These are phyloP conservation scores for Candida easanensis DNA, from an alignment of 805 yeast species.

Conservation along the genomic window DNA sequence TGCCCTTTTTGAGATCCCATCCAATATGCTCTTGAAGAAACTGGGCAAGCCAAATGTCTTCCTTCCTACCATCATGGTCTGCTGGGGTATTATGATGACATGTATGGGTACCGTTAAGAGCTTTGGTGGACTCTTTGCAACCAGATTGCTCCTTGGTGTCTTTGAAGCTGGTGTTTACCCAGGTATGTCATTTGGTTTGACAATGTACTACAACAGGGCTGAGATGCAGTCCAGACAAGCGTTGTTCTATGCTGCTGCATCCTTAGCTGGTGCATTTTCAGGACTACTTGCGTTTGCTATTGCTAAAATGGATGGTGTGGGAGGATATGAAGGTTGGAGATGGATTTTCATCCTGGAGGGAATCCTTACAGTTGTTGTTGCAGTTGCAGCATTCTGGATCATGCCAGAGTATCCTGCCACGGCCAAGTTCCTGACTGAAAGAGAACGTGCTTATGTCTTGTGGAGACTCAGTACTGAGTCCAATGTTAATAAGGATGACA, in stretches of 20 bases:
- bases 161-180: constrained; percentile 23
- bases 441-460: constrained; percentile 12
- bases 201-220: constrained; percentile 25
- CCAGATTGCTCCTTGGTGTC: constrained; percentile 19
- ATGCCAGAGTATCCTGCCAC: constrained; percentile 21
- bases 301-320: constrained; percentile 15
- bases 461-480: constrained; percentile 8
- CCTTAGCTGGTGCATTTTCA: constrained; percentile 24
- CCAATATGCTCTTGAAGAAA: constrained; percentile 19
- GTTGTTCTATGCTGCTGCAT: constrained; percentile 24
- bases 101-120: constrained; percentile 20
- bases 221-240: constrained; percentile 26
- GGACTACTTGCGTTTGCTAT: constrained; percentile 27
- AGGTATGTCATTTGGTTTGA: constrained; percentile 20
- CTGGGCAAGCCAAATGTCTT: constrained; percentile 16
- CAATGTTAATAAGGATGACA: too few species aligned
- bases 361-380: constrained; percentile 11
- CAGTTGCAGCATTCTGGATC: constrained; percentile 4
- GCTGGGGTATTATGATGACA: constrained; percentile 19
- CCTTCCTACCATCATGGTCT: constrained; percentile 12
- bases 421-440: constrained; percentile 15
- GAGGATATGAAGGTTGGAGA: constrained; percentile 17
- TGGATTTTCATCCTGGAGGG: constrained; percentile 23
- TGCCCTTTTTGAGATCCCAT: constrained; percentile 19
- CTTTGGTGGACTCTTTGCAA: constrained; percentile 14